Conservation (phyloP, 208 protist species). For the Angomonas ambiguus region DNA sequence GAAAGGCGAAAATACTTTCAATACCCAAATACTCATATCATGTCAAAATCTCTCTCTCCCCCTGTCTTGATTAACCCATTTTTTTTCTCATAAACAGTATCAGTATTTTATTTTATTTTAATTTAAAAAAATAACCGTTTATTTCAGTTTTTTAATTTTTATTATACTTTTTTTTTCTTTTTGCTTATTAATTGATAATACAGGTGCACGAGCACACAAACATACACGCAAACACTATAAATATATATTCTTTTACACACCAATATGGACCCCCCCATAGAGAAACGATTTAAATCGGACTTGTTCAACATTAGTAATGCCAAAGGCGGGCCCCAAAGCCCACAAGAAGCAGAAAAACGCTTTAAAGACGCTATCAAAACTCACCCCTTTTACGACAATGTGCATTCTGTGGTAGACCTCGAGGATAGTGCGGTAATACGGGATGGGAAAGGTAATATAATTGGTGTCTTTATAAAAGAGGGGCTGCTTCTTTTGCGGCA, state of each 20-base stretch:
- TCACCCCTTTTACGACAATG: conserved; percentile 85
- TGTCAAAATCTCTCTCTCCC: neutral
- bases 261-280: neutral
- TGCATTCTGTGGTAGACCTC: conserved; percentile 59
- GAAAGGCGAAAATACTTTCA: no score
- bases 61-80: neutral
- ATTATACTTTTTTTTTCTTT: neutral
- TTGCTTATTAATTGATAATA: neutral
- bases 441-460: conserved; percentile 61
- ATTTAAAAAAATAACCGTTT: neutral
- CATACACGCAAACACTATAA: neutral
- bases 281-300: neutral
- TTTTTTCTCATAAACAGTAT: neutral
- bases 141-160: no score
- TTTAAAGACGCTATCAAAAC: conserved; percentile 62
- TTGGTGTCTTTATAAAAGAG: conserved; percentile 59
- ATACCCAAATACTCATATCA: no score
- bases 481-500: conserved; percentile 57
- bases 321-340: neutral
- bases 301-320: conserved; percentile 7
- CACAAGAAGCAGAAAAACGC: conserved; percentile 40
- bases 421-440: conserved; percentile 52
- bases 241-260: neutral
- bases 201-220: neutral
- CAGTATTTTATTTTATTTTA: neutral